A percentile compares a stretch with the other conserved stretches of the same genome.
Conservation (phyloP, 768 basidiomycete genomes). For the Austroboletus eburneus region DNA sequence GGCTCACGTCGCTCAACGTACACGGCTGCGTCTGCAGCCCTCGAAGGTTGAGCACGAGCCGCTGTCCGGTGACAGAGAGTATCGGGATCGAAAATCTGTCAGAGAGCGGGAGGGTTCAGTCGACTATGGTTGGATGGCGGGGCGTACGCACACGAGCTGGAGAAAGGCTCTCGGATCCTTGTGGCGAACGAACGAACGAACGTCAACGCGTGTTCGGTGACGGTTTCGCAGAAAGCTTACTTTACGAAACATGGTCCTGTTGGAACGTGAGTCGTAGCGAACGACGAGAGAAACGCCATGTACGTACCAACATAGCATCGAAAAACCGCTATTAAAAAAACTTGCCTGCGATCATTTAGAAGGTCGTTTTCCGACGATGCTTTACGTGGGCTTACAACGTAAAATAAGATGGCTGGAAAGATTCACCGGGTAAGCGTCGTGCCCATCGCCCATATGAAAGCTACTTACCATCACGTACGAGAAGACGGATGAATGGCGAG, state of each 20-base stretch:
- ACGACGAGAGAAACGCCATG: not conserved
- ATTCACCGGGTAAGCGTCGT: not conserved
- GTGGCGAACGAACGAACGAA: not conserved
- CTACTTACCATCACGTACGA: constrained; percentile 8
- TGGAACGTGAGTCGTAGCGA: not conserved
- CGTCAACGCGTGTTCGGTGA: too few relatives aligned
- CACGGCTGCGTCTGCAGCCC: not conserved
- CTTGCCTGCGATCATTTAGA: constrained; percentile 9
- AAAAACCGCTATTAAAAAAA: constrained; percentile 3
- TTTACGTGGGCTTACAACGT: constrained; percentile 7
- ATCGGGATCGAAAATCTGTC: constrained; percentile 14
- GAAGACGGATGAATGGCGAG: constrained; percentile 7
- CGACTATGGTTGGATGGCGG: too few relatives aligned
- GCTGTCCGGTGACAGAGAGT: constrained; percentile 14
- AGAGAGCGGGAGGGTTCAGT: too few relatives aligned
- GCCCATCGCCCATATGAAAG: not conserved
- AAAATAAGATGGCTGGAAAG: constrained; percentile 8
- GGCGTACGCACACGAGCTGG: constrained; percentile 6
- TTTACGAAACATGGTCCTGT: constrained; percentile 5
- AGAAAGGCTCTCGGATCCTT: constrained; percentile 7
- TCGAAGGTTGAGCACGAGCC: constrained; percentile 19
- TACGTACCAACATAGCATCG: constrained; percentile 10
- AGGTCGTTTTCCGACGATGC: too few relatives aligned
- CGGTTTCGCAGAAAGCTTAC: too few relatives aligned
- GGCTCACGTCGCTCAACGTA: constrained; percentile 6